Conservation (phyloP, 192 early-diverging fungal species). For the Backusella australiensis region DNA sequence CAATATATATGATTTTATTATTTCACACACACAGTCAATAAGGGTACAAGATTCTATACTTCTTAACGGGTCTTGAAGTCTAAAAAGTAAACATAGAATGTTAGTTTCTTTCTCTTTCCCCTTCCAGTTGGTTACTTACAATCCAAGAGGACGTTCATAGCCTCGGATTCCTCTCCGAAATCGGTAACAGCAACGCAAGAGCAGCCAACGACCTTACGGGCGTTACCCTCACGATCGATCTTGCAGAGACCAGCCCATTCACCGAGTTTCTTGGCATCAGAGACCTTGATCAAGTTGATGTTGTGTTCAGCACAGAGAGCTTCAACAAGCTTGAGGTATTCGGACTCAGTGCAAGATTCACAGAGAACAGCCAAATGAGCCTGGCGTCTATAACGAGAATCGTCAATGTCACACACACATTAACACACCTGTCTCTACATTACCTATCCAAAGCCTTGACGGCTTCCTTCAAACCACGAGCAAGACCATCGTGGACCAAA, state of each 20-base stretch:
- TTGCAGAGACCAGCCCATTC: conserved; percentile 99
- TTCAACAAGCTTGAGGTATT: conserved; percentile 95
- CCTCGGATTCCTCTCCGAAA: conserved; percentile 98
- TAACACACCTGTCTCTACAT: background rate
- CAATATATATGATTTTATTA: background rate
- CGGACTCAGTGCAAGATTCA: conserved; percentile 94
- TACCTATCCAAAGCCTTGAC: conserved; percentile 96
- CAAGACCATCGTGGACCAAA: conserved; percentile 94
- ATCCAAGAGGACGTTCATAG: conserved; percentile 94
- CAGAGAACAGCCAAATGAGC: conserved; percentile 96
- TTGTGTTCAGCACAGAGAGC: conserved; percentile 98
- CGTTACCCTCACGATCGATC: conserved; percentile 98
- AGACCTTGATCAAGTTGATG: conserved; percentile 98
- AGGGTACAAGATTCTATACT: background rate
- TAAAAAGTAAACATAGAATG: background rate
- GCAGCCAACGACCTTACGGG: conserved; percentile 96
- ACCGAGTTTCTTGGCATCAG: conserved; percentile 97
- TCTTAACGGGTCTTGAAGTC: conserved; percentile 41
- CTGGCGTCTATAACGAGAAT: conserved; percentile 42
- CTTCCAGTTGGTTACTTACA: conserved; percentile 12
- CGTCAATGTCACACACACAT: background rate
- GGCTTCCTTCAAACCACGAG: conserved; percentile 94
- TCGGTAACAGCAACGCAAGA: conserved; percentile 96
- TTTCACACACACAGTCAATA: background rate
- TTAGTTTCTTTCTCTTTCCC: background rate